These are phyloP conservation scores for Populus simonii DNA, from an alignment of 345 rosid species.

Conservation along the genomic window DNA sequence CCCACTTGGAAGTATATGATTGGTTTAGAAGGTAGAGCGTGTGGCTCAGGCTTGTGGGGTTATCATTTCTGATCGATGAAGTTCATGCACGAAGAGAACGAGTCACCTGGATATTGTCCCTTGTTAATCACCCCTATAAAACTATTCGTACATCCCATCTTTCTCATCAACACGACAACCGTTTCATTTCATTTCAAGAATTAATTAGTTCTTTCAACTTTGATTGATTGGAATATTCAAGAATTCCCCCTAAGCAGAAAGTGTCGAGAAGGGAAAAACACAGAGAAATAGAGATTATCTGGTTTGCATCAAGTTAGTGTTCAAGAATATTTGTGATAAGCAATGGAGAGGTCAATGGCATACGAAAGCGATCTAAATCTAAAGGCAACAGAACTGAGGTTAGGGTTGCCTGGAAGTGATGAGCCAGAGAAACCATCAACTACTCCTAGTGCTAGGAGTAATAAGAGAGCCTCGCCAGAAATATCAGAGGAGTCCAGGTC, in stretches of 20 bases:
- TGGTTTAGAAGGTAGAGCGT: constrained; percentile 15
- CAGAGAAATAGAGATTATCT: background rate
- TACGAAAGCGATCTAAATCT: constrained; percentile 28
- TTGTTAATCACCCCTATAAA: constrained; percentile 29
- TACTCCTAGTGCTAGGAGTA: background rate
- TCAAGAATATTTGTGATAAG: background rate
- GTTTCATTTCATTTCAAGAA: background rate
- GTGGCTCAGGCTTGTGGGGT: constrained; percentile 15
- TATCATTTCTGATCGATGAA: constrained; percentile 6
- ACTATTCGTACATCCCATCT: constrained; percentile 18
- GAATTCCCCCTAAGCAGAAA: background rate
- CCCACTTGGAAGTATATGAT: background rate
- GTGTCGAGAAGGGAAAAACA: background rate
- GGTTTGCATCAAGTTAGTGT: background rate
- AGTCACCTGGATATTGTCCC: constrained; percentile 16
- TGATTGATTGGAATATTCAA: background rate
- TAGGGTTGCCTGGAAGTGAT: constrained; percentile 25
- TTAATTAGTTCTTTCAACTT: background rate
- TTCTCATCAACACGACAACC: constrained; percentile 23
- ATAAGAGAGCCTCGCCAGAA: constrained; percentile 34
- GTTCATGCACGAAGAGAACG: constrained; percentile 33
- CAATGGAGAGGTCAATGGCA: constrained; percentile 23
- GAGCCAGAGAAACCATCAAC: constrained; percentile 1
- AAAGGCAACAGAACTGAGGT: constrained; percentile 25
- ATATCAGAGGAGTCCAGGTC: constrained; percentile 27